Evolutionary conservation across 2,329 filamentous ascomycete species (phyloP).

Genomic region (Aureobasidium pullulans): DNA sequence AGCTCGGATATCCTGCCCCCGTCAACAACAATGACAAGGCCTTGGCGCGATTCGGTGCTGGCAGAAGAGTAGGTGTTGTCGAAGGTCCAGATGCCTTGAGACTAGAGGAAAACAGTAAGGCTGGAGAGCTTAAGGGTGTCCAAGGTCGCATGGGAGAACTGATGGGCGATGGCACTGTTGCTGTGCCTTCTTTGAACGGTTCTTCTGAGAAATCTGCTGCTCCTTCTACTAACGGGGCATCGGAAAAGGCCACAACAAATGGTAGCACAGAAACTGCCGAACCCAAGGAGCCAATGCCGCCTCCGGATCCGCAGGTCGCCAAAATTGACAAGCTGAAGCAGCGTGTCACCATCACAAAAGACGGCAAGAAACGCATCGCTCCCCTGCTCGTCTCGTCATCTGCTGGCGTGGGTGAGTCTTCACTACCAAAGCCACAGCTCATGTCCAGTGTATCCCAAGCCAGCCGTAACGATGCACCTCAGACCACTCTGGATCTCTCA

Average conservation of each 20-base stretch:
- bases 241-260: slow-evolving; percentile 26
- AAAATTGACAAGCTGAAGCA: slow-evolving; percentile 71
- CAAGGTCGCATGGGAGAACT: slow-evolving; percentile 97
- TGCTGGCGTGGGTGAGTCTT: slow-evolving; percentile 78
- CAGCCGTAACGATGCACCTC: slow-evolving; percentile 59
- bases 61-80: slow-evolving; percentile 80
- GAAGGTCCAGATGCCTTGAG: slow-evolving; percentile 85
- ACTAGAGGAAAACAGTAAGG: slow-evolving; percentile 86
- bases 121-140: slow-evolving; percentile 78
- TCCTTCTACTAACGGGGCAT: slow-evolving; percentile 38
- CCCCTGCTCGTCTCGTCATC: slow-evolving; percentile 81
- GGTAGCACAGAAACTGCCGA: slow-evolving; percentile 23
- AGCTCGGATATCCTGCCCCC: slow-evolving; percentile 81
- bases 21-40: slow-evolving; percentile 87
- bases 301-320: slow-evolving; percentile 47
- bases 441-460: slow-evolving; percentile 57
- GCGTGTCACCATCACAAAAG: slow-evolving; percentile 88
- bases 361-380: slow-evolving; percentile 92
- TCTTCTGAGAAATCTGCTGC: slow-evolving; percentile 21
- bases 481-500: slow-evolving; percentile 79
- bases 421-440: slow-evolving; percentile 79
- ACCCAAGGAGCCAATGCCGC: slow-evolving; percentile 44
- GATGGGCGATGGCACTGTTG: slow-evolving; percentile 72
- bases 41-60: slow-evolving; percentile 84
- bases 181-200: slow-evolving; percentile 38